These are phyloP conservation scores for Boletus speciosus DNA, from an alignment of 768 basidiomycete species.

Conservation along the genomic window DNA sequence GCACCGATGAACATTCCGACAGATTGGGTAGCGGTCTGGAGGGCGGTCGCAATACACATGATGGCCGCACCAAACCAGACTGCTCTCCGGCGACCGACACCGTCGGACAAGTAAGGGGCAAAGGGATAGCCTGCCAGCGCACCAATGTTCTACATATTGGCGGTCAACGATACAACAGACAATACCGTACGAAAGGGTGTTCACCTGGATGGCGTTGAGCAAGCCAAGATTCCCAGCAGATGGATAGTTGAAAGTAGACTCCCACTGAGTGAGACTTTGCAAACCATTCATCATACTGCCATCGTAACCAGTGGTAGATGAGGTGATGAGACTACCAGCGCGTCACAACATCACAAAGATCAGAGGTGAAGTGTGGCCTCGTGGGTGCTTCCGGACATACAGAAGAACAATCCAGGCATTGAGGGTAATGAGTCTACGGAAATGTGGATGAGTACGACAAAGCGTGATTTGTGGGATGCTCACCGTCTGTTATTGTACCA, in stretches of 20 bases:
- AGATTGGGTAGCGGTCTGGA: slow-evolving; percentile 68
- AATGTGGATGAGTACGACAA: not conserved
- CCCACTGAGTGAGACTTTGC: slow-evolving; percentile 69
- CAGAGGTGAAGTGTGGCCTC: not conserved
- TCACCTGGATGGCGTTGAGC: slow-evolving; percentile 70
- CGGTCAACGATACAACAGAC: not conserved
- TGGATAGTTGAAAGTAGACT: slow-evolving; percentile 54
- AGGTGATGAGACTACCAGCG: slow-evolving; percentile 57
- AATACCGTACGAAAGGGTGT: not conserved
- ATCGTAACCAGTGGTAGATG: slow-evolving; percentile 73
- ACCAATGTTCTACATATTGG: slow-evolving; percentile 57
- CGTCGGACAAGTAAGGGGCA: slow-evolving; percentile 68
- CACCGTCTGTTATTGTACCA: slow-evolving; percentile 78
- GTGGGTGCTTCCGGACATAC: slow-evolving; percentile 34
- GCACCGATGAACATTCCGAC: slow-evolving; percentile 82
- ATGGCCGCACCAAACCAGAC: slow-evolving; percentile 66
- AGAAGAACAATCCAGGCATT: slow-evolving; percentile 70
- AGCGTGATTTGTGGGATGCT: slow-evolving; percentile 2
- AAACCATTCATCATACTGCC: slow-evolving; percentile 80
- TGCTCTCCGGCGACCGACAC: slow-evolving; percentile 60
- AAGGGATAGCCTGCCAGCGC: slow-evolving; percentile 67
- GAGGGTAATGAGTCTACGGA: slow-evolving; percentile 51
- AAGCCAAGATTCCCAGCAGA: slow-evolving; percentile 56
- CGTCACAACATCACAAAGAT: not conserved
- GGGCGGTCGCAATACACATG: slow-evolving; percentile 62